Evolutionary conservation across 2,329 filamentous ascomycete species (phyloP), one percentile per base, ranked within the genome.

Genomic region (Drechslerella dactyloides): DNA sequence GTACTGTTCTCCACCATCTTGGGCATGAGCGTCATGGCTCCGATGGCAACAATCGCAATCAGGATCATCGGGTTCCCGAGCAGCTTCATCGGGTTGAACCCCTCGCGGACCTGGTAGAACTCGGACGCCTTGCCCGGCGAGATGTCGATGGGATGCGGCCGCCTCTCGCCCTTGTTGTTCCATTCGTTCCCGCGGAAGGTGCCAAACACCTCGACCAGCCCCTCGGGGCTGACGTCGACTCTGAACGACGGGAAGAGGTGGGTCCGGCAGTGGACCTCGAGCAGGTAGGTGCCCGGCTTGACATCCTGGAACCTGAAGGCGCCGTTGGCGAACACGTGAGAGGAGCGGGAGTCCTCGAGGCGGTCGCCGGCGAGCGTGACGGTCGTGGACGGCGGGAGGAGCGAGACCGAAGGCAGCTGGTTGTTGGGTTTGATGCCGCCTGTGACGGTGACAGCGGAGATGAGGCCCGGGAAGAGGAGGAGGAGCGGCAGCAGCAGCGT

Each of bases 1-100:
- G 74, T 86, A 97, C 93, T 96, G 79, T 94, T 97, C 57, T 97
- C 93, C 82, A 97, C 87, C 63, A 99, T 80, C 80, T 97, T 94
- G 13, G 94, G 94, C 90, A 97, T 91, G 75, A 93, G 93, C 77
- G 97, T 85, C 74, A 96, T 92, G 75, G 97, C 83, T 3, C 82
- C 88, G 82, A 97, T 86, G 73, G 89, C 91, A 42, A 94, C 87
- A 35, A 96, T 81, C 2, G 89, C 92, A 83, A 99, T 89, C 72
- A 99, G 84, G 74, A 97, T 97, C 92, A 97, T 97, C 2, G 94
- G 94, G 78, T 94, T 94, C 51, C 66, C 66, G 40, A 77, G 74
- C 17, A 77, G 74, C 53, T 77, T 77, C 53, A 76, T 74, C 37
- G 75, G 76, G 23, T 74, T 76, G 73, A 77, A 77, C 19, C 75